Base-by-base conservation (phyloP, 495 filamentous ascomycete genomes). In the Trichoderma parareesei region DNA sequence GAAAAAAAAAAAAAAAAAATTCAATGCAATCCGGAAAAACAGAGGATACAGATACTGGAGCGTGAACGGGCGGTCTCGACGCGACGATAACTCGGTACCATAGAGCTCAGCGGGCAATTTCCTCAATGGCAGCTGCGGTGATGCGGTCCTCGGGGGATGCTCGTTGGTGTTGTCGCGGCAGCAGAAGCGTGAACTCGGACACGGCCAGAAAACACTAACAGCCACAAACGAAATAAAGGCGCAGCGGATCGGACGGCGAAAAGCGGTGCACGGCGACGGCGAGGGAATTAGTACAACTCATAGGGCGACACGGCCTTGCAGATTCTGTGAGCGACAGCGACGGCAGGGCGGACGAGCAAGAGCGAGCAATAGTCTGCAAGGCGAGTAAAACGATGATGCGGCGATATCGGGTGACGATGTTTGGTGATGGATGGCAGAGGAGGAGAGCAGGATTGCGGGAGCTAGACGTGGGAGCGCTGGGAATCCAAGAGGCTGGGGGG, bases 341-440 rank as follows among this genome's bases (percentile, higher is more conserved):
- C 11, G 53, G 16, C 27, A 27, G 27, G 27, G 27, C 27, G 27
- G 27, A 27, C 27, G 27, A 2, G 27, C 27, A 2, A 27, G 27
- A 27, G 27, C 27, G 27, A 27, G 27, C 27, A 27, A 27, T 27
- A 27, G 27, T 27, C 11, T 0, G 27, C 48, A 65, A 35, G 64
- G 61, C 38, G 46, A 18, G 16, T 18, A 11, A 46, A 65, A 41
- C 6, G 37, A n/a, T 59, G 64, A 41, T 18, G 61, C 65, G 9
- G 61, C 48, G 27, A 27, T 27, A 27, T 61, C 38, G 13, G 60
- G n/a, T 43, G 60, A 61, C 13, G 60, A 61, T 61, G 60, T 18
- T 61, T 61, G 60, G 38, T 33, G 60, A 61, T 61, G 60, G 60
- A 33, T 41, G 41, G 60, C 60, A 43, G 60, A 61, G 60, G 60